Base-by-base conservation (phyloP, 768 basidiomycete genomes). In the Sarcodon sp. region DNA sequence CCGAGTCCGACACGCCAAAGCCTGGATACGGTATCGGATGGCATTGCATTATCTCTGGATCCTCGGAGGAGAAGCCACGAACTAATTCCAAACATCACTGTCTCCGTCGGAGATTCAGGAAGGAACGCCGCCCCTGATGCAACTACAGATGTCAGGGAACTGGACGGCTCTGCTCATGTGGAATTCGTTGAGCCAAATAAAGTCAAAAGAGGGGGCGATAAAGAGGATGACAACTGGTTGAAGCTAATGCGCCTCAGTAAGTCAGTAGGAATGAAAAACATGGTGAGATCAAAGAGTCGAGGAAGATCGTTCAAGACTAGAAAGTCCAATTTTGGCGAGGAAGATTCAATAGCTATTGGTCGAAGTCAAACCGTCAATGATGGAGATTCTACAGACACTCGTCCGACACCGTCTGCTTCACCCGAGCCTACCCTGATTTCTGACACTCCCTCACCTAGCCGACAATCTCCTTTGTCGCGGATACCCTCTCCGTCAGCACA, bases 181-280 rank as follows among this genome's bases (percentile, higher is more conserved):
- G 69, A 67, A 47, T 65, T 69, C 46, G 51, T 56, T 11, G 66
- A 66, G 3, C 55, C 59, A 0, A 58, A 35, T 18, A 50, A 54
- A 33, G 53, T 39, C 44, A 50, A 48, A 48, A 51, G 54, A 46
- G 61, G 59, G 50, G 56, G 56, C 1, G 61, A 63, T 53, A 64
- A 63, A 43, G 72, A 65, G 55, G 69, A 68, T 37, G 73, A 73
- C 49, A 63, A 66, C 31, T 86, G 83, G 83, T 66, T 72, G n/a
- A 81, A 76, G 58, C 54, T 86, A 36, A 66, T 79, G 55, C 66
- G 83, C 50, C 71, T 86, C 47, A 83, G 78, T 55, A 63, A 78
- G 52, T 69, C 72, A 4, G 73, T 84, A 47, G 71, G 74, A 27
- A 61, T 78, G 27, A 32, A 67, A 62, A 43, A 65, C 58, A 13